phyloP scores from a whole-genome alignment of 2,329 filamentous ascomycete species.

The Curvularia sp. region DNA sequence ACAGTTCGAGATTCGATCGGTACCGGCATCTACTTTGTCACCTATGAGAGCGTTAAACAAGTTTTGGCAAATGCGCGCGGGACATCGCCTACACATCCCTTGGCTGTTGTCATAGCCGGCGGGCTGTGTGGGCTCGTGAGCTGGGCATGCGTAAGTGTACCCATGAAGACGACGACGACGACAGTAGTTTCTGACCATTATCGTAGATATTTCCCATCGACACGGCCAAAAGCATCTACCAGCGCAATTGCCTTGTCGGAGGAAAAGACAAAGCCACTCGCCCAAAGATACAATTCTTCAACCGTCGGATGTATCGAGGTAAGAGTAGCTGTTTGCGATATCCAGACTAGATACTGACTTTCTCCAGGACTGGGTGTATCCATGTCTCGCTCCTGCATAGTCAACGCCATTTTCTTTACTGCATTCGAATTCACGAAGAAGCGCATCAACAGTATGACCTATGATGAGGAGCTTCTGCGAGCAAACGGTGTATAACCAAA shows the following conservation, averaged over 20 bases:
- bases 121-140: slow-evolving; percentile 83
- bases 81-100: slow-evolving; percentile 75
- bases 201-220: slow-evolving; percentile 69
- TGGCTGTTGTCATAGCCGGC: slow-evolving; percentile 78
- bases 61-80: slow-evolving; percentile 77
- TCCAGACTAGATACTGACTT: slow-evolving; percentile 2
- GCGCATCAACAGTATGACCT: slow-evolving; percentile 54
- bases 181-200: slow-evolving; percentile 11
- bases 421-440: slow-evolving; percentile 83
- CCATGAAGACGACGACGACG: not conserved
- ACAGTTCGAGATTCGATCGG: slow-evolving; percentile 82
- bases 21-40: slow-evolving; percentile 86
- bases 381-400: slow-evolving; percentile 79
- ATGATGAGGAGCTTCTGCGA: slow-evolving; percentile 47
- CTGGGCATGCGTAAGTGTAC: slow-evolving; percentile 73
- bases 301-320: slow-evolving; percentile 80
- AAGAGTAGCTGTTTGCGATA: slow-evolving; percentile 12
- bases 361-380: slow-evolving; percentile 72
- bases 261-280: slow-evolving; percentile 62
- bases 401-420: slow-evolving; percentile 91
- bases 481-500: slow-evolving; percentile 31
- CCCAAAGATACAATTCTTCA: slow-evolving; percentile 80
- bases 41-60: slow-evolving; percentile 87
- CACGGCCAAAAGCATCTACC: slow-evolving; percentile 84
- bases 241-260: slow-evolving; percentile 77